Evolutionary conservation across 345 rosid genomes (phyloP), one percentile per base, ranked within the genome.

Genomic region (Excoecaria agallocha): DNA sequence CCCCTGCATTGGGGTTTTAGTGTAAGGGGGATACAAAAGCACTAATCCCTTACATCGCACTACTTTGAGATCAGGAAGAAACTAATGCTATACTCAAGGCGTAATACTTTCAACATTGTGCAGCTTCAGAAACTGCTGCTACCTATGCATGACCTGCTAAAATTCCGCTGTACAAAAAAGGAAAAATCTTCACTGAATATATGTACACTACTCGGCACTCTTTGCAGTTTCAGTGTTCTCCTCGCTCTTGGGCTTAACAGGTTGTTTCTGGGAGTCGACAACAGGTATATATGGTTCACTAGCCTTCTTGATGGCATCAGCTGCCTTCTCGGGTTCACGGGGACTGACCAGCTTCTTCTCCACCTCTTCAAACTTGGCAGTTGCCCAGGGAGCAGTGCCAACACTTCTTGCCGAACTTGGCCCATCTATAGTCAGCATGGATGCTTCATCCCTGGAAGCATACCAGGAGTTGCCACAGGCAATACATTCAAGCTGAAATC

Each of bases 381-480:
- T 85, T 12, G 92, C 94, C 82, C 77, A 81, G 9, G 85, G 84
- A 45, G 82, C 94, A 0, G 79, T 75, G 22, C 90, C 92, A 13
- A 81, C 89, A 22, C 69, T 84, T 74, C 70, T 82, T 15, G 80
- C 80, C 46, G 92, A 78, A 71, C 84, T 85, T 0, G 90, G 94
- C 11, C 82, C 80, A 69, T 83, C 88, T 60, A 95, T 90, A 8
- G 98, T 88, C 79, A 93, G 84, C 77, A 82, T 84, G 3, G 99
- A 90, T 43, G 79, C 88, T 55, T 88, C 99, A 5, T 95, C 97
- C 80, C 94, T 84, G 38, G 99, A 89, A 37, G 97, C 90, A 62
- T 90, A 95, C 99, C 99, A 95, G 20, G 91, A 88, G 83, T 89
- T 66, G 16, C 99, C 99, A 75, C 98, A 95, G 6, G 87, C 87